phyloP scores from a whole-genome alignment of 73 alveolate genomes.

The Paramecium bursaria region DNA sequence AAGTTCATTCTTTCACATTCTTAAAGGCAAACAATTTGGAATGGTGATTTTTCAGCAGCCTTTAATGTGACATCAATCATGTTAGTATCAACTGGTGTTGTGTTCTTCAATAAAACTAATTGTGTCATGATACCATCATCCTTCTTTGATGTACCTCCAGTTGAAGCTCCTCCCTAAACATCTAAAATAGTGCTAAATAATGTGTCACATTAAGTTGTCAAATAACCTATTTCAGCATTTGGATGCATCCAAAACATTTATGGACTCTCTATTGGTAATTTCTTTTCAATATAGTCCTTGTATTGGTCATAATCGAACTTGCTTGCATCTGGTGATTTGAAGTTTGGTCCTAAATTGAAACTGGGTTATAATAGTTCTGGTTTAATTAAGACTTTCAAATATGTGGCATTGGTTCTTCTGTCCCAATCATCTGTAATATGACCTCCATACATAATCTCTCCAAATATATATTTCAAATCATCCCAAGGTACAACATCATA shows the following conservation, averaged over 20 bases:
- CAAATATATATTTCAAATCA: constrained; percentile 98
- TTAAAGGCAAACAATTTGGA: constrained; percentile 95
- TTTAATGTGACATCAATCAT: constrained; percentile 79
- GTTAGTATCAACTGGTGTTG: constrained; percentile 85
- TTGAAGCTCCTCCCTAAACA: constrained; percentile 69
- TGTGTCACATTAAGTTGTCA: constrained; percentile 90
- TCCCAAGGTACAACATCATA: constrained; percentile 99
- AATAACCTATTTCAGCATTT: constrained; percentile 98
- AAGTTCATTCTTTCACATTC: constrained; percentile 99
- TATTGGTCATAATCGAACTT: constrained; percentile 95
- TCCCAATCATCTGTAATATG: constrained; percentile 99
- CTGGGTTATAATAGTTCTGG: constrained; percentile 94
- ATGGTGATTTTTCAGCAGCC: constrained; percentile 93
- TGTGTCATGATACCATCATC: constrained; percentile 73
- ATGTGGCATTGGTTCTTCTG: constrained; percentile 98
- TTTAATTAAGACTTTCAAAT: constrained; percentile 92
- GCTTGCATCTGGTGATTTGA: constrained; percentile 98
- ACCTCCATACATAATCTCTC: constrained; percentile 99
- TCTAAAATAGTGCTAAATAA: constrained; percentile 88
- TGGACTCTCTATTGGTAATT: constrained; percentile 97
- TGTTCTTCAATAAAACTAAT: constrained; percentile 89
- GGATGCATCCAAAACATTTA: constrained; percentile 99
- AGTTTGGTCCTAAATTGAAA: constrained; percentile 96
- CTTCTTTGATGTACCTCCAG: constrained; percentile 62
- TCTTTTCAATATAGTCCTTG: constrained; percentile 92